Percentiles rank a stretch among this genome's conserved stretches.
These are phyloP conservation scores for Phyllosticta capitalensis DNA, from an alignment of 2,329 filamentous ascomycete species.

Conservation along the genomic window DNA sequence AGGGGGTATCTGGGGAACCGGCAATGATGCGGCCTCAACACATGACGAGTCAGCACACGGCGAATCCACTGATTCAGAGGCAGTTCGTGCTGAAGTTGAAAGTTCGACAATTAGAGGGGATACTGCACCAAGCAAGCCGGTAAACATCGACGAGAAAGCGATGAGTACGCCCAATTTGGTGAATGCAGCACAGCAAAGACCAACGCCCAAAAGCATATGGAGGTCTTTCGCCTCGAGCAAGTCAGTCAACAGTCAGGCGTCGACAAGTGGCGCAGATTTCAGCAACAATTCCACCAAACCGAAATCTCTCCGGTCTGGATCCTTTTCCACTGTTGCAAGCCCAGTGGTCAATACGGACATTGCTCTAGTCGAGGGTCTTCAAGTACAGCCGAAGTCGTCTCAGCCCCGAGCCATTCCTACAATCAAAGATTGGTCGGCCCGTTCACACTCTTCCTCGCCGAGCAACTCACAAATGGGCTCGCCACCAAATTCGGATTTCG, in stretches of 20 bases:
- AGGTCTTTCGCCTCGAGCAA: conserved; percentile 12
- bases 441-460: conserved; percentile 49
- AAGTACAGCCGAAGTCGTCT: conserved; percentile 43
- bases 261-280: conserved; percentile 1
- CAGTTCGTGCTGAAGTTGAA: conserved; percentile 9
- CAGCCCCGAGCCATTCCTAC: conserved; percentile 50
- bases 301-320: conserved; percentile 50
- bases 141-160: conserved; percentile 12
- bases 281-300: conserved; percentile 25
- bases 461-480: conserved; percentile 38
- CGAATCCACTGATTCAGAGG: conserved; percentile 15
- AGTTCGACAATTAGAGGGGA: not conserved
- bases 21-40: conserved; percentile 19
- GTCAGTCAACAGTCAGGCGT: conserved; percentile 1
- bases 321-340: conserved; percentile 52
- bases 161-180: conserved; percentile 17
- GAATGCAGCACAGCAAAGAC: conserved; percentile 9
- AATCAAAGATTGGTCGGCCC: conserved; percentile 60
- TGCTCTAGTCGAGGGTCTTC: conserved; percentile 51
- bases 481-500: conserved; percentile 16
- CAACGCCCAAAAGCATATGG: not conserved
- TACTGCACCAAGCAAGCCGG: not conserved
- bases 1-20: conserved; percentile 67
- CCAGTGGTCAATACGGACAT: conserved; percentile 60
- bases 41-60: conserved; percentile 18